Evolutionary conservation across 306 rosid genomes (phyloP), one percentile per base, ranked within the genome.

Genomic region (Trichosanthes cucumerina): DNA sequence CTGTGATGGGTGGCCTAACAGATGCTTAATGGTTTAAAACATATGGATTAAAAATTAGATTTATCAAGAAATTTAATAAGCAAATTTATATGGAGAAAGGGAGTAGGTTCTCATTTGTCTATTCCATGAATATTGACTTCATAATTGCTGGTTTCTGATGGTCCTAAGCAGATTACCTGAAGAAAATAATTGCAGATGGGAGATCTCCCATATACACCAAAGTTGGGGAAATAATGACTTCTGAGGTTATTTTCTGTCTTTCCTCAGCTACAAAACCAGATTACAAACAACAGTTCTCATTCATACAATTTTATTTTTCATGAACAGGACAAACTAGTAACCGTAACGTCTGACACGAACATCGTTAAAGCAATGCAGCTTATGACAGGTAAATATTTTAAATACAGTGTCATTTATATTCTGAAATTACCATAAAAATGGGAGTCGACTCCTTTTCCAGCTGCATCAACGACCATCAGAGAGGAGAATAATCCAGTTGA

Each of bases 291-390:
- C 34, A 82, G 41, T 70, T 70, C 39, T 24, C 56, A 41, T 6
- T 43, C 21, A 44, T 23, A 44, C 39, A 13, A 23, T 44, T 70
- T 44, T 70, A 70, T 44, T 70, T 43, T 43, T 43, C 76, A 44
- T 14, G 13, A 85, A 85, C 93, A 94, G 98, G 82, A 79, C 53
- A 82, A 88, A 21, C 64, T 92, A 57, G 80, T 95, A 79, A 86
- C 96, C 19, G 89, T 92, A 83, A 92, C 97, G 6, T 89, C 97
- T 2, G 86, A 82, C 80, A 95, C 88, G 6, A 92, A 90, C 87
- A 86, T 95, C 82, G 91, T 95, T 74, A 83, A 86, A 87, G 99
- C 99, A 82, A 91, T 95, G 98, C 84, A 86, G 84, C 88, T 95
- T 28, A 95, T 95, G 98, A 85, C 90, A 81, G 95, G 97, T 89